These are phyloP conservation scores for Drechslerella stenobrocha DNA, from an alignment of 2,329 filamentous ascomycete species.

Conservation along the genomic window DNA sequence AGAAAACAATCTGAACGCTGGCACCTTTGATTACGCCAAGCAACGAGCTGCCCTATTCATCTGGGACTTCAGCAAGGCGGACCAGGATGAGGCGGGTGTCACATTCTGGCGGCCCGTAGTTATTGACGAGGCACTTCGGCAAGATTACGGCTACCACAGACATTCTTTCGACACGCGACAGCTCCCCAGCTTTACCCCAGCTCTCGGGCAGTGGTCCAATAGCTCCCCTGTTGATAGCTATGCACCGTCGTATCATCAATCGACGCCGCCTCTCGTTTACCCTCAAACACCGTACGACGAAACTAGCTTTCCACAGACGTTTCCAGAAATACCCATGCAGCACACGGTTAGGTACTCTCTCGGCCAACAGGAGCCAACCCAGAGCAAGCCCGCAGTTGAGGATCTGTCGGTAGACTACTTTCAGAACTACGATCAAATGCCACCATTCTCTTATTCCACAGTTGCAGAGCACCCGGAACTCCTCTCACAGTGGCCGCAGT, in stretches of 20 bases:
- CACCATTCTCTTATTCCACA: constrained; percentile 45
- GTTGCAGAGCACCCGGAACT: constrained; percentile 49
- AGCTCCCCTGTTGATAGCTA: constrained; percentile 46
- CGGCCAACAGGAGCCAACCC: constrained; percentile 34
- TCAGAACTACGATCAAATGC: constrained; percentile 46
- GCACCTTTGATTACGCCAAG: constrained; percentile 36
- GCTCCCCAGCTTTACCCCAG: constrained; percentile 43
- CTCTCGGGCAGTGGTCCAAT: constrained; percentile 45
- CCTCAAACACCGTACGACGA: constrained; percentile 46
- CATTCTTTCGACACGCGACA: constrained; percentile 44
- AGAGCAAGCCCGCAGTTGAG: constrained; percentile 35
- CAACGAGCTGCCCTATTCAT: constrained; percentile 51
- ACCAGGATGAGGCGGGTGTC: constrained; percentile 42
- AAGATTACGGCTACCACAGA: constrained; percentile 38
- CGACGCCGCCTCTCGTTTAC: constrained; percentile 38
- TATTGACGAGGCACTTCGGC: constrained; percentile 35
- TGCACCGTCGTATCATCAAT: constrained; percentile 46
- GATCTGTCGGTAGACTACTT: constrained; percentile 45
- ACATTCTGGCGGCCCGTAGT: constrained; percentile 43
- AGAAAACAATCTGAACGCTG: constrained; percentile 29
- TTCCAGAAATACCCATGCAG: constrained; percentile 47
- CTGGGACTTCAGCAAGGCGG: constrained; percentile 53
- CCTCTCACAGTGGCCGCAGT: constrained; percentile 46
- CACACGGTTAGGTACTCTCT: constrained; percentile 38
- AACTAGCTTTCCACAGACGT: constrained; percentile 39